phyloP scores from a whole-genome alignment of 202 grass and related monocot species.

The Schoenoplectus triqueter region DNA sequence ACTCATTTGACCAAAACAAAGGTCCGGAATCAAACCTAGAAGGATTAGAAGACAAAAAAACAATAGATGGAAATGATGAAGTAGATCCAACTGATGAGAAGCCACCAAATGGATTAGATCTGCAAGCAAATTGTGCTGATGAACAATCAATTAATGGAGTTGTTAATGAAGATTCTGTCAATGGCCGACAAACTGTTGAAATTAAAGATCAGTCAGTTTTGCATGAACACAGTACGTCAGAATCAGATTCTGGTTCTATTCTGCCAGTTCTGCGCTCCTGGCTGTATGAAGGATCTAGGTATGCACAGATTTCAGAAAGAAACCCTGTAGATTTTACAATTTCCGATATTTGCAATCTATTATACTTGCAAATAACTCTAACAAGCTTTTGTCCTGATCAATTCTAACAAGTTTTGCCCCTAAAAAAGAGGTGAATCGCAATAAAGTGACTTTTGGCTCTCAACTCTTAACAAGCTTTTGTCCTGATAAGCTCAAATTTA shows the following conservation, averaged over 20 bases:
- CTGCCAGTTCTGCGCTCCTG: constrained; percentile 71
- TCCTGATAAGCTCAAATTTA: neutral
- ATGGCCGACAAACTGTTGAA: constrained; percentile 23
- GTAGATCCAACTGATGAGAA: constrained; percentile 56
- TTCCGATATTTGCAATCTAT: neutral
- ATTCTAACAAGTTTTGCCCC: neutral
- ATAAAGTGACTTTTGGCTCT: neutral
- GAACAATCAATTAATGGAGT: constrained; percentile 15
- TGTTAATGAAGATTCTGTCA: constrained; percentile 4
- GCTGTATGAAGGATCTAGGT: constrained; percentile 78
- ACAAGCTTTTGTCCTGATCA: too few species aligned
- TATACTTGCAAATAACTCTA: neutral
- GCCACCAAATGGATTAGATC: constrained; percentile 29
- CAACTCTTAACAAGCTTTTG: neutral
- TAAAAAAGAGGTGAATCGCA: neutral
- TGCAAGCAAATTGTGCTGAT: neutral
- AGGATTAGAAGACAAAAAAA: constrained; percentile 46
- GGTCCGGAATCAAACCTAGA: constrained; percentile 53
- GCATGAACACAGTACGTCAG: constrained; percentile 24
- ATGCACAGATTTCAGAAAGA: constrained; percentile 31
- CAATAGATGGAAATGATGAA: constrained; percentile 48
- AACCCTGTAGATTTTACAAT: constrained; percentile 9
- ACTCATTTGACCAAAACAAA: constrained; percentile 43
- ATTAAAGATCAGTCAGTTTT: constrained; percentile 26
- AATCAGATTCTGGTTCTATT: constrained; percentile 46